These are phyloP conservation scores for Haemoproteus tartakovskyi DNA, from an alignment of 169 alveolate genomes.

Conservation along the genomic window DNA sequence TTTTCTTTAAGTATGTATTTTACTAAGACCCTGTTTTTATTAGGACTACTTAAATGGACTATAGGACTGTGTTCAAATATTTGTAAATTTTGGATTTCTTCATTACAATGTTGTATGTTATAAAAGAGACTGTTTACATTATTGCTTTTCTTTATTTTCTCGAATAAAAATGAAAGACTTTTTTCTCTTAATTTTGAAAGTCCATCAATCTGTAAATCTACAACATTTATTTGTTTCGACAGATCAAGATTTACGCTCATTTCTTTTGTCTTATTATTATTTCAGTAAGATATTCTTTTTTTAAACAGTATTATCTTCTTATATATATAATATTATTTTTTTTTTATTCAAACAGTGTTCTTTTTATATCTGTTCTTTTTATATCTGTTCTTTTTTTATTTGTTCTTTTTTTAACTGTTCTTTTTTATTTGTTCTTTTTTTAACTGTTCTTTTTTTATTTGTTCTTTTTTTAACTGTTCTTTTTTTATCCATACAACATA, in stretches of 20 bases:
- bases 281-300: no score
- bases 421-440: no score
- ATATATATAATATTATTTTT: no score
- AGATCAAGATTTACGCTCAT: background rate
- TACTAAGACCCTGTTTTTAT: background rate
- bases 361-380: no score
- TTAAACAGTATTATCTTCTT: no score
- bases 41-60: background rate
- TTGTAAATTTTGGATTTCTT: slow-evolving; percentile 3
- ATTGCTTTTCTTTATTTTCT: slow-evolving; percentile 24
- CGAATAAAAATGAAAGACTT: slow-evolving; percentile 10
- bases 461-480: no score
- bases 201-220: slow-evolving; percentile 30
- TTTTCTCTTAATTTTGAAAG: slow-evolving; percentile 2
- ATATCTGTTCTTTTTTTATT: no score
- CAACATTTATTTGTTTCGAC: slow-evolving; percentile 1
- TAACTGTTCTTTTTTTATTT: no score
- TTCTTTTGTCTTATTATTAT: background rate
- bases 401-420: no score
- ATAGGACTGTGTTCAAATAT: slow-evolving; percentile 18
- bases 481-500: no score
- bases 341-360: no score
- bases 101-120: slow-evolving; percentile 7
- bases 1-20: slow-evolving; percentile 11
- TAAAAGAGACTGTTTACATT: slow-evolving; percentile 12